Base-by-base conservation (phyloP, 2,329 filamentous ascomycete genomes). In the Beauveria bassiana region DNA sequence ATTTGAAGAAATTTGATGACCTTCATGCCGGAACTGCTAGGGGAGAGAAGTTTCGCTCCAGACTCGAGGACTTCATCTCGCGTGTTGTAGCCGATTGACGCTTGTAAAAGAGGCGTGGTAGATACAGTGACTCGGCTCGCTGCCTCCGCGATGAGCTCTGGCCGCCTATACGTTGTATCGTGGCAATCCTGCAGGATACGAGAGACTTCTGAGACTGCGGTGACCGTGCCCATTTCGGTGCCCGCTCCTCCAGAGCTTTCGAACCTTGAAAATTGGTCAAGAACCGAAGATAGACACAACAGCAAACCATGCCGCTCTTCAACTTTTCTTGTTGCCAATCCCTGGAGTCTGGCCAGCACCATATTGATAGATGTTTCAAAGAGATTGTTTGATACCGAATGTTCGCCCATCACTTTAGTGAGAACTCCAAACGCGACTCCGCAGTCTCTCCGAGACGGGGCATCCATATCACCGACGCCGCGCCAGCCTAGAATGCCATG, bases 381-480 rank as follows among this genome's bases (percentile, higher is more conserved):
- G 22, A 31, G 58, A 0, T 24, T 20, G 3, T 26, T 34, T 20
- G 12, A 14, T 3, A 55, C 77, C 69, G 43, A 70, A 67, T n/a
- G 59, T 7, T 72, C 62, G 10, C 76, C 74, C 42, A 77, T 68
- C 61, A 77, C 74, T 42, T 71, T 76, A 65, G 74, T 79, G 5
- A 93, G 70, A 1, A 72, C 70, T 6, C 90, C 90, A 67, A 93
- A 86, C 0, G 90, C 86, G 1, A 74, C 74, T 1, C 89, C 91
- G 16, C 91, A 87, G 55, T 84, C 82, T 66, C 90, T 82, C 64
- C 95, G 84, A 1, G 91, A 91, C 6, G 81, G 77, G 0, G 86
- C 81, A 71, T 97, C 92, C 9, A 86, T 79, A 65, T 96, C 91
- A 0, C 88, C 87, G n/a, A 96, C 83, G 1, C 95, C 95, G 72